Percentiles rank a stretch among this genome's conserved stretches.
Evolutionary conservation across 345 rosid species (phyloP).

Genomic region (Brassica incana): DNA sequence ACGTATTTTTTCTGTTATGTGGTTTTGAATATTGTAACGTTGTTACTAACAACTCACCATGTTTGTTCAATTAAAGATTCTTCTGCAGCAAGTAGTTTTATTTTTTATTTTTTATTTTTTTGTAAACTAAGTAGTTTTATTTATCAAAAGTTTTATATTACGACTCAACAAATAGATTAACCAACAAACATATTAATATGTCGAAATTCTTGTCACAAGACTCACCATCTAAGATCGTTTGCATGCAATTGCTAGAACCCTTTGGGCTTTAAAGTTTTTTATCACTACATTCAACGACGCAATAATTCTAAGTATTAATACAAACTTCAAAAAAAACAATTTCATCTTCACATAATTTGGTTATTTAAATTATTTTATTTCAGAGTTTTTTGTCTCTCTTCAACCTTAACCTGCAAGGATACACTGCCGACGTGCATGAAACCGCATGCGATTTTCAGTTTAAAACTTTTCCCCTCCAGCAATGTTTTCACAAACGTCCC

Average conservation of each 20-base stretch:
- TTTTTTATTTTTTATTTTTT: too few species aligned
- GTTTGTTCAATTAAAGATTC: neutral
- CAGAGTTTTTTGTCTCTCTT: neutral
- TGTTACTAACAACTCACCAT: neutral
- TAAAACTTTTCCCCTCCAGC: neutral
- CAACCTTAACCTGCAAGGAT: neutral
- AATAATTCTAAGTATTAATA: neutral
- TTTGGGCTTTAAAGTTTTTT: neutral
- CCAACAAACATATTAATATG: neutral
- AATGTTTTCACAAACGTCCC: neutral
- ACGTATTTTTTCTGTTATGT: neutral
- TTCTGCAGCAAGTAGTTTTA: neutral
- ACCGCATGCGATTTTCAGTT: constrained; percentile 23
- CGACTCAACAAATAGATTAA: neutral
- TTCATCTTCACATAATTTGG: neutral
- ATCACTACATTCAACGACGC: neutral
- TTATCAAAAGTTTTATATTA: neutral
- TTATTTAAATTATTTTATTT: neutral
- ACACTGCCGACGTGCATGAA: neutral
- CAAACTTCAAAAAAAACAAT: neutral
- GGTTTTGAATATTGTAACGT: neutral
- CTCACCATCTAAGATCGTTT: neutral
- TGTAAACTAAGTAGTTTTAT: too few species aligned
- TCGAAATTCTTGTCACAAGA: neutral
- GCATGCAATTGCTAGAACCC: neutral